Evolutionary conservation across 768 basidiomycete genomes (phyloP).

Genomic region (Mycena rebaudengoi): DNA sequence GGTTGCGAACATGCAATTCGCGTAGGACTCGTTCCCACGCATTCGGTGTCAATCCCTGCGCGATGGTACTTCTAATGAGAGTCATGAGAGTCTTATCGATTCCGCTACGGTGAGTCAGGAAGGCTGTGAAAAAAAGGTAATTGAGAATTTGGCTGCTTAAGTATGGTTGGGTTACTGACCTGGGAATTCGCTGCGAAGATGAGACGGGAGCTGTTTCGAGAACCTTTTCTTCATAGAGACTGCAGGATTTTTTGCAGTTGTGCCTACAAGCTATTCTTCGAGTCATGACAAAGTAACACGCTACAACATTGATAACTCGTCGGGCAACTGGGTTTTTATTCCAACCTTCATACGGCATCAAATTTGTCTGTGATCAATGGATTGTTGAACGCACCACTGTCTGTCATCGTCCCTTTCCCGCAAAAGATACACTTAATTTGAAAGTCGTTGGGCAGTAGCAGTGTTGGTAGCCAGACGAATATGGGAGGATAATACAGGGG

Average conservation of each 20-base stretch:
- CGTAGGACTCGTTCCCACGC: neutral
- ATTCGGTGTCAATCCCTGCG: neutral
- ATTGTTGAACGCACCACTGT: neutral
- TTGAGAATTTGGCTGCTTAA: neutral
- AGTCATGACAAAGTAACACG: neutral
- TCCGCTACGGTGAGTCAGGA: neutral
- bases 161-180: neutral
- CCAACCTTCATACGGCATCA: neutral
- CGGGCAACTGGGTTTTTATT: neutral
- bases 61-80: neutral
- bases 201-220: neutral
- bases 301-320: neutral
- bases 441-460: neutral
- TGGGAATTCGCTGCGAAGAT: neutral
- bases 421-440: neutral
- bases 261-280: neutral
- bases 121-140: neutral
- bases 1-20: neutral
- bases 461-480: neutral
- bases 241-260: neutral
- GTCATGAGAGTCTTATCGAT: conserved; percentile 1
- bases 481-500: neutral
- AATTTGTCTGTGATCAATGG: neutral
- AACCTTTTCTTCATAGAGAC: neutral
- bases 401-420: neutral